Conservation (phyloP, 2,329 filamentous ascomycete species). For the Diaporthe capsici region DNA sequence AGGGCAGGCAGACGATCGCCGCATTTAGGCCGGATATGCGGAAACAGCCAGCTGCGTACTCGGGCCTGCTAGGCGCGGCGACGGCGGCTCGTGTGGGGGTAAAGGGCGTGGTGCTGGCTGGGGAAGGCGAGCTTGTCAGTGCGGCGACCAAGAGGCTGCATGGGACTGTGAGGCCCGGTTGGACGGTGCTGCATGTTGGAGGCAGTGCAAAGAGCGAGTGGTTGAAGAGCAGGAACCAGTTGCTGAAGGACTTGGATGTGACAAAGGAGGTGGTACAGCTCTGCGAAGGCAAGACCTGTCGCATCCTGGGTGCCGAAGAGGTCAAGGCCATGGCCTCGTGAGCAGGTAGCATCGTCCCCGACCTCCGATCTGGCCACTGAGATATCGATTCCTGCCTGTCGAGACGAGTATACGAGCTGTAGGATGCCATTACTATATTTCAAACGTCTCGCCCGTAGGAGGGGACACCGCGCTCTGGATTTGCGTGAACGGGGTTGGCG, state of each 20-base stretch:
- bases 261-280: conserved; percentile 31
- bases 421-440: background rate
- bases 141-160: conserved; percentile 14
- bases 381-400: background rate
- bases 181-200: conserved; percentile 14
- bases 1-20: conserved; percentile 78
- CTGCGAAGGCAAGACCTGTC: conserved; percentile 26
- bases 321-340: conserved; percentile 1
- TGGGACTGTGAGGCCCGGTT: conserved; percentile 15
- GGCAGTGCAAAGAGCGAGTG: conserved; percentile 17
- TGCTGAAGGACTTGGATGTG: conserved; percentile 20
- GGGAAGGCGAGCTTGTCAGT: conserved; percentile 19
- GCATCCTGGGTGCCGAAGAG: background rate
- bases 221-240: conserved; percentile 12
- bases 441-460: background rate
- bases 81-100: conserved; percentile 9
- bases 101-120: conserved; percentile 12
- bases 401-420: background rate
- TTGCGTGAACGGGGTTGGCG: background rate
- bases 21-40: conserved; percentile 89
- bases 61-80: conserved; percentile 18
- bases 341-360: background rate
- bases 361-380: background rate
- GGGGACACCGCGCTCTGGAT: background rate
- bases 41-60: conserved; percentile 75